A percentile compares a stretch with the other conserved stretches of the same genome.
Evolutionary conservation across 768 basidiomycete genomes (phyloP).

Genomic region (Phylloporus arenicola): DNA sequence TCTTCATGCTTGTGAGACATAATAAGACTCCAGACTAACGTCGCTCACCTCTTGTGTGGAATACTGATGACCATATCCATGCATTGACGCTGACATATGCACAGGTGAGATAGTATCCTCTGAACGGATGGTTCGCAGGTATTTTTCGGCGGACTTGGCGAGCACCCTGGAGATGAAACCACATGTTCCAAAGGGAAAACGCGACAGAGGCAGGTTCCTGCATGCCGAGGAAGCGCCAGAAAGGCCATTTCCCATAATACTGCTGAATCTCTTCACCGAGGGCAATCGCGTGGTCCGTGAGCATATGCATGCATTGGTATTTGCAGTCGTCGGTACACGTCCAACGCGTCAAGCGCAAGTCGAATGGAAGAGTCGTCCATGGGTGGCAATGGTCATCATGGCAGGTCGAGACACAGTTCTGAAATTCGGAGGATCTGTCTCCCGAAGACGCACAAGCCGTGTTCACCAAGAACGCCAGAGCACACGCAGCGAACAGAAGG

Average conservation of each 20-base stretch:
- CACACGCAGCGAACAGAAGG: constrained; percentile 7
- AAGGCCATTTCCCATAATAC: constrained; percentile 97
- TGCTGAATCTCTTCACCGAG: constrained; percentile 53
- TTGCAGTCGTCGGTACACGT: constrained; percentile 83
- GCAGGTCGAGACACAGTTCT: constrained; percentile 35
- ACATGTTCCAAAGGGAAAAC: constrained; percentile 85
- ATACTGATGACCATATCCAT: constrained; percentile 89
- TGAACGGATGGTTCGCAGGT: constrained; percentile 61
- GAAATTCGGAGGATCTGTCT: constrained; percentile 32
- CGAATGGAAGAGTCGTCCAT: constrained; percentile 40
- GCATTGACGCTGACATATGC: constrained; percentile 74
- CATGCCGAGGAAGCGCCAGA: constrained; percentile 80
- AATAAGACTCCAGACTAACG: background rate
- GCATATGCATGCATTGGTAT: constrained; percentile 81
- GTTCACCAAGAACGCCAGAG: constrained; percentile 12
- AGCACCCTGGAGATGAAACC: constrained; percentile 63
- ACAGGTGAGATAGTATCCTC: constrained; percentile 59
- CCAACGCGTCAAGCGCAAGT: constrained; percentile 74
- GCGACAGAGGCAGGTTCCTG: constrained; percentile 92
- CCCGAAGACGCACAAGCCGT: constrained; percentile 25
- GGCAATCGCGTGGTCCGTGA: constrained; percentile 54
- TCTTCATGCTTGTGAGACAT: constrained; percentile 43
- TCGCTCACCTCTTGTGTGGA: constrained; percentile 82
- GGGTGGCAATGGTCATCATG: constrained; percentile 27
- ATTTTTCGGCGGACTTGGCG: constrained; percentile 42